Base-by-base conservation (phyloP, 108 stramenopile genomes). In the Nannochloropsis oceanica region DNA sequence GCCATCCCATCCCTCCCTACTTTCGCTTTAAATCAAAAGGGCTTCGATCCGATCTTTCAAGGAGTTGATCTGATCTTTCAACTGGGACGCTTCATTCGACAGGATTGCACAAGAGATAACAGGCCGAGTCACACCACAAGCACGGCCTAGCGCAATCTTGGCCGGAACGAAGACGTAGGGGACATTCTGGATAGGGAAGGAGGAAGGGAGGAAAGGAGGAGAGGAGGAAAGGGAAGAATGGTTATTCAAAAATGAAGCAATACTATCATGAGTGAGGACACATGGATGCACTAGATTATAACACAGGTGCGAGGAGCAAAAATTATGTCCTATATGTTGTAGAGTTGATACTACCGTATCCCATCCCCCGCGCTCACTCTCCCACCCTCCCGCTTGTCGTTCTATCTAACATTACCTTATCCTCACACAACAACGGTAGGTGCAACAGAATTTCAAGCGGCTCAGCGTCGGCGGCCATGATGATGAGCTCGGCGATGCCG, bases 91-190 rank as follows among this genome's bases (percentile, higher is more conserved):
- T 81, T 99, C 98, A 88, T 98, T 98, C 82, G 96, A 96, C 13
- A 97, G 96, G 84, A 99, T 96, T 85, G 94, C 94, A 86, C 94
- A 94, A 80, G 96, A 89, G 85, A 99, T 98, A 42, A 99, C 99
- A 11, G 99, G 96, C 79, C 98, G 94, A 73, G 96, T 96, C 14
- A 99, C 99, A 80, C 98, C 98, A 89, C 98, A 99, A 44, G 99
- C 99, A 13, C 98, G 92, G 87, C 99, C 99, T 22, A 99, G 91
- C 8, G 99, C 99, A 86, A 98, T 92, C 90, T 99, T 99, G 90
- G 96, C 95, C 13, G 97, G 96, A 34, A 99, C 97, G 89, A 99
- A 99, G 18, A 99, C 98, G 91, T 99, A 99, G 18, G 99, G 98
- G 27, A 98, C 97, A 50, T 12, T 12, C 13, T 14, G 46, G 46